These are phyloP conservation scores for Globisporangium orthogonon DNA, from an alignment of 352 stramenopile species.

Conservation along the genomic window DNA sequence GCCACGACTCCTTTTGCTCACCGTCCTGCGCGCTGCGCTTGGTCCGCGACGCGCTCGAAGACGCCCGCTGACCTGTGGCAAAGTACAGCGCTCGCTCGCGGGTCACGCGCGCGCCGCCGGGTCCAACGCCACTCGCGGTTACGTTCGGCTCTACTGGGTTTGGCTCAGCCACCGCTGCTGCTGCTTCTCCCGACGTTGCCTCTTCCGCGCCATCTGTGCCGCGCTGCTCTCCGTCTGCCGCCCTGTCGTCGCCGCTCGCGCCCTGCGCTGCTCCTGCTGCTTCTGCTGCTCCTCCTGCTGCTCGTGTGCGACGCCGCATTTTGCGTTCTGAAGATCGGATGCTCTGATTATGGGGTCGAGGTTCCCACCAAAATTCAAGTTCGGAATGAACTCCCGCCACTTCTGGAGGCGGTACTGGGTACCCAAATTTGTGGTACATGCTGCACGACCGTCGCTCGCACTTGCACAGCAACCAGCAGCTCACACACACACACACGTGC, in stretches of 20 bases:
- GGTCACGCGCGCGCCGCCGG: constrained; percentile 23
- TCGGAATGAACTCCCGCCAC: no score
- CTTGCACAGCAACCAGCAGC: no score
- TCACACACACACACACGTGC: no score
- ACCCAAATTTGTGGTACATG: constrained; percentile 37
- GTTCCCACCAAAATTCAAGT: no score
- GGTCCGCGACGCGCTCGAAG: not conserved
- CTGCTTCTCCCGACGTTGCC: not conserved
- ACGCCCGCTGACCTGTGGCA: constrained; percentile 20
- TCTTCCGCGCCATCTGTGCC: not conserved
- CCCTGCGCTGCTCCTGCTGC: not conserved
- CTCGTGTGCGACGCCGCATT: constrained; percentile 17
- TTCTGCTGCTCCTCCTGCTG: not conserved
- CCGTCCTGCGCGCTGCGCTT: not conserved
- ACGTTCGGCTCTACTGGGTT: not conserved
- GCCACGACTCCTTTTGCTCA: constrained; percentile 38
- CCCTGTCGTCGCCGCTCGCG: not conserved
- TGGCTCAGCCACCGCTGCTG: not conserved
- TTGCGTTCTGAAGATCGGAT: constrained; percentile 18
- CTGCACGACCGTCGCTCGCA: not conserved
- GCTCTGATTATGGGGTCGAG: no score
- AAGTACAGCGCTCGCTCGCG: constrained; percentile 44
- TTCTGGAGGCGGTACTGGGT: no score
- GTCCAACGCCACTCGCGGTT: not conserved
- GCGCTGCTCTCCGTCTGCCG: not conserved